These are phyloP conservation scores for Termitomyces bulborhizus DNA, from an alignment of 768 basidiomycete genomes.

Conservation along the genomic window DNA sequence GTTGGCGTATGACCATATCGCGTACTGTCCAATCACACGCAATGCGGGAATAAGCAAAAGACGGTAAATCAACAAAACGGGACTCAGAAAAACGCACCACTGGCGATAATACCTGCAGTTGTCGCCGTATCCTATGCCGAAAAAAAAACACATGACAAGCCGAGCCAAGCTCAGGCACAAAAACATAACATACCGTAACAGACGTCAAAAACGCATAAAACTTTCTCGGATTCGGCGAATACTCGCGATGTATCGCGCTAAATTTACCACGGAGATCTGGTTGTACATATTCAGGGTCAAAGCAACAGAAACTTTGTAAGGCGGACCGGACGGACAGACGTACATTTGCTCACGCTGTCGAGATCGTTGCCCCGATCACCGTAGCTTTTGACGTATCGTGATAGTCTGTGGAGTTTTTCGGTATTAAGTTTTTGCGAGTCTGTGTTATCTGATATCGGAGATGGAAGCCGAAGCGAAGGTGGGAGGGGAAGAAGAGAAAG, in stretches of 20 bases:
- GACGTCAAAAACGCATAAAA: conserved; percentile 58
- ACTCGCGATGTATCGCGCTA: conserved; percentile 47
- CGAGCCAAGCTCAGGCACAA: neutral
- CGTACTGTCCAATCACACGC: conserved; percentile 32
- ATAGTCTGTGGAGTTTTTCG: conserved; percentile 8
- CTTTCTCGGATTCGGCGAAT: conserved; percentile 43
- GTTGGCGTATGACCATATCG: conserved; percentile 78
- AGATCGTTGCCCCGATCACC: conserved; percentile 59
- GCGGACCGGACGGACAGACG: no score
- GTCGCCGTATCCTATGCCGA: conserved; percentile 44
- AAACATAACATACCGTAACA: conserved; percentile 36
- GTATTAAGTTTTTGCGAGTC: conserved; percentile 21
- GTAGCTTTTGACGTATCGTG: conserved; percentile 46
- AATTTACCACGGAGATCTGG: conserved; percentile 39
- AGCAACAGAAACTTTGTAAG: no score
- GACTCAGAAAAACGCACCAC: no score
- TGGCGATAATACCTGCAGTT: conserved; percentile 45
- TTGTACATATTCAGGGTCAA: neutral
- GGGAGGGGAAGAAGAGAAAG: conserved; percentile 18
- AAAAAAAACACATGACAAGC: neutral
- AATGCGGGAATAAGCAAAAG: no score
- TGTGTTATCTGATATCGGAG: no score
- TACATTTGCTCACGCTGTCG: conserved; percentile 50
- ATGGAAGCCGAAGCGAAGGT: no score
- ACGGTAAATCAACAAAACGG: no score